Evolutionary conservation across 345 rosid genomes (phyloP).

Genomic region (Eucalyptus regnans): DNA sequence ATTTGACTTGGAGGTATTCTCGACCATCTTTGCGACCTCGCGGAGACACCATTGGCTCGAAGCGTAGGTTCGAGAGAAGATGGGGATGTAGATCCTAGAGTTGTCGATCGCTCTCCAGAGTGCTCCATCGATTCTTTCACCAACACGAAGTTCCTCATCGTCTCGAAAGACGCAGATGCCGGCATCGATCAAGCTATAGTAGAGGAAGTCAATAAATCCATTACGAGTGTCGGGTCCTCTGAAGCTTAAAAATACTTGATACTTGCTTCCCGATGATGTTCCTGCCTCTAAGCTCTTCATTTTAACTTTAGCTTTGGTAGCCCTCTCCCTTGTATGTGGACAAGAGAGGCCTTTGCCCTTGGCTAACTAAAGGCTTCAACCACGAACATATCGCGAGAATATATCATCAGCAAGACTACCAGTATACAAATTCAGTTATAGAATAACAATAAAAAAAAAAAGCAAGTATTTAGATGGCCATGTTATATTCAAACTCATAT

Average conservation of each 20-base stretch:
- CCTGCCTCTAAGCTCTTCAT: not conserved
- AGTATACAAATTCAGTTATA: too few relatives aligned
- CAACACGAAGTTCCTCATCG: not conserved
- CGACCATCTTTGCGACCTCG: not conserved
- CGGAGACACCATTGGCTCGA: not conserved
- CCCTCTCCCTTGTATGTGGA: too few relatives aligned
- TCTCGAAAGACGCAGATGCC: not conserved
- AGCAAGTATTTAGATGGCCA: not conserved
- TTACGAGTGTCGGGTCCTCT: not conserved
- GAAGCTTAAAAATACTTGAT: not conserved
- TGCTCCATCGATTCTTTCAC: not conserved
- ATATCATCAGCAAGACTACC: too few relatives aligned
- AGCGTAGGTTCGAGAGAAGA: not conserved
- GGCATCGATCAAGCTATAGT: not conserved
- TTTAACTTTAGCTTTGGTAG: too few relatives aligned
- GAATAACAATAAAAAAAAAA: not conserved
- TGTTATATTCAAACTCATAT: not conserved
- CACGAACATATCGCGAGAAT: too few relatives aligned
- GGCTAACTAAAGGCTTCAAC: too few relatives aligned
- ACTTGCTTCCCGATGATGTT: not conserved
- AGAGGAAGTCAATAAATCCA: not conserved
- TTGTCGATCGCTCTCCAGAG: not conserved
- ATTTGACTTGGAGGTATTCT: accelerated
- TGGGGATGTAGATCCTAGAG: not conserved
- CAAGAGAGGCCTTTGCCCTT: too few relatives aligned